Base-by-base conservation (phyloP, 257 asterid species). In the Penstemon newberryi region DNA sequence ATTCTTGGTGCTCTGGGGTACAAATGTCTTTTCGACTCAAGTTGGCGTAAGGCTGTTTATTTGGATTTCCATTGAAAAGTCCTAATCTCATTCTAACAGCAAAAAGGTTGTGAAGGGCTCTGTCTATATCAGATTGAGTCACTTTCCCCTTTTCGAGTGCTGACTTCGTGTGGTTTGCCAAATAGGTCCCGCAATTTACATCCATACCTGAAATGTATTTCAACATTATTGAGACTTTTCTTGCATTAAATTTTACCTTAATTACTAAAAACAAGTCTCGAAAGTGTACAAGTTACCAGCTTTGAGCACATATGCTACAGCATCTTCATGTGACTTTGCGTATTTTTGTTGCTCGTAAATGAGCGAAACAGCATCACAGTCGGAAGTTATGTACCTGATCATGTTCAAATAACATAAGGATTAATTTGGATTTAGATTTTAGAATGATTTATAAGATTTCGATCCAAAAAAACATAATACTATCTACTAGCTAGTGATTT, bases 61-160 rank as follows among this genome's bases (percentile, higher is more conserved):
- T 79, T 25, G 95, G 85, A 61, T 73, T 43, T 8, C 96, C 91
- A 1, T 81, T 79, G 60, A 89, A 86, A 25, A 86, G 74, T 5
- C 96, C 92, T 72, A 87, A 61, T 59, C 92, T 79, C 92, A 89
- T 85, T 69, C 95, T 80, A 4, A 80, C 68, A 2, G 83, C 13
- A 63, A 89, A 89, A 38, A 85, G 86, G 79, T 89, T 83, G 72
- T 72, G 59, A 13, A 89, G 86, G 58, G 96, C 92, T 71, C 77
- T 77, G 72, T 89, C 92, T 44, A 89, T 62, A 12, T 89, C 84
- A 7, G 84, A 70, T 78, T 82, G 86, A 3, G 77, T 57, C 52
- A 87, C 70, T 50, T 80, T 83, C 0, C 84, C 80, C 76, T 77
- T 79, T 47, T 74, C 66, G 7, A 89, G 25, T 8, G 94, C 94